phyloP scores from a whole-genome alignment of 2,329 filamentous ascomycete species.

The Hirsutella minnesotensis region DNA sequence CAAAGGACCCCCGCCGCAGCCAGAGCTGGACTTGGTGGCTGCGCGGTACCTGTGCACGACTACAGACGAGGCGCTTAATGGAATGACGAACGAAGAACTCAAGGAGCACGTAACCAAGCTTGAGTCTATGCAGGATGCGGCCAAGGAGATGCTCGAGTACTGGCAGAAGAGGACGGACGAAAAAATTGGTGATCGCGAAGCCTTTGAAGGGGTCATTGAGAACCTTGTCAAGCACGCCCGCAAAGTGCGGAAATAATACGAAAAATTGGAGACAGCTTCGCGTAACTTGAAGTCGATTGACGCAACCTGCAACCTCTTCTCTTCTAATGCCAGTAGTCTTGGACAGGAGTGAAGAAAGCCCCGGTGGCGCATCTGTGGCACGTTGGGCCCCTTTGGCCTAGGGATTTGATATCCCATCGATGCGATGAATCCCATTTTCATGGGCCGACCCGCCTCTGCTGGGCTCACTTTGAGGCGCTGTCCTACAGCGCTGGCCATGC shows the following conservation, averaged over 20 bases:
- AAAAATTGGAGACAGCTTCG: background rate
- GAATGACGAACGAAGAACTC: slow-evolving; percentile 70
- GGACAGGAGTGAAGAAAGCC: background rate
- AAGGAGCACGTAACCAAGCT: slow-evolving; percentile 58
- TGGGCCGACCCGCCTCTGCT: background rate
- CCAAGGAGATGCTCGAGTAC: slow-evolving; percentile 70
- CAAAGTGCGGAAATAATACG: slow-evolving; percentile 60
- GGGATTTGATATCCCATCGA: background rate
- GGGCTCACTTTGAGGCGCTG: background rate
- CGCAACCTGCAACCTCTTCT: slow-evolving; percentile 6
- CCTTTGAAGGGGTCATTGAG: slow-evolving; percentile 93
- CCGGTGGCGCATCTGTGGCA: background rate
- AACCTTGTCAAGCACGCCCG: slow-evolving; percentile 87
- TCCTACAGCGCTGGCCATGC: background rate
- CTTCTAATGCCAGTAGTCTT: slow-evolving; percentile 1
- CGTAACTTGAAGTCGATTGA: slow-evolving; percentile 11
- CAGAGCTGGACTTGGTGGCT: slow-evolving; percentile 66
- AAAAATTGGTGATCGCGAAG: slow-evolving; percentile 80
- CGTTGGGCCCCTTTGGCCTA: background rate
- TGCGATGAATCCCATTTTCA: background rate
- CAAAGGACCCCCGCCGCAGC: slow-evolving; percentile 54
- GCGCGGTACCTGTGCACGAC: slow-evolving; percentile 71
- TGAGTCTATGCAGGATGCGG: slow-evolving; percentile 55
- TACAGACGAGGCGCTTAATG: slow-evolving; percentile 70
- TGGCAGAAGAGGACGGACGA: slow-evolving; percentile 82